A percentile compares a stretch with the other conserved stretches of the same genome.
These are phyloP conservation scores for Amyloporia xantha DNA, from an alignment of 768 basidiomycete genomes.

Conservation along the genomic window DNA sequence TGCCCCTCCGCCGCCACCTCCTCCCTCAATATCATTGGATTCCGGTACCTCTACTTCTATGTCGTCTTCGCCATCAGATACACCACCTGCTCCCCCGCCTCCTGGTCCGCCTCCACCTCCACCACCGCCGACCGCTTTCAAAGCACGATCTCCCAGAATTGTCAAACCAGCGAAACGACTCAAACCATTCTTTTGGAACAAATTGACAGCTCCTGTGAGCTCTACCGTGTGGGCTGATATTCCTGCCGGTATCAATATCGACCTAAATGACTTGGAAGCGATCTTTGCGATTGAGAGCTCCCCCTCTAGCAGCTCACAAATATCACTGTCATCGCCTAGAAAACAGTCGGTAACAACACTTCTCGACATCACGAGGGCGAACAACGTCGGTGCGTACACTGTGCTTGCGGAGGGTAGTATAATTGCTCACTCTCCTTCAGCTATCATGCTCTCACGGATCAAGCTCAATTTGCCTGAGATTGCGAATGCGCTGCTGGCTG, in stretches of 20 bases:
- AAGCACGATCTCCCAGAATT: conserved; percentile 14
- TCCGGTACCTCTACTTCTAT: conserved; percentile 18
- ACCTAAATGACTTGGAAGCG: conserved; percentile 65
- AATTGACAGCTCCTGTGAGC: conserved; percentile 41
- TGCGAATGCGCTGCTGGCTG: conserved; percentile 58
- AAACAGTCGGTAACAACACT: conserved; percentile 64
- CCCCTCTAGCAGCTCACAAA: conserved; percentile 36
- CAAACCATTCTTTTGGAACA: conserved; percentile 92
- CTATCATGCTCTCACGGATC: conserved; percentile 79
- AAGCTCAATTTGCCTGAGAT: conserved; percentile 61
- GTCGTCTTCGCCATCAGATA: conserved; percentile 20
- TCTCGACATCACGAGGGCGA: conserved; percentile 75
- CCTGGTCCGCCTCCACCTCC: conserved; percentile 32
- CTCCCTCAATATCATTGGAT: too few species aligned
- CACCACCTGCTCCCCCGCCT: conserved; percentile 29
- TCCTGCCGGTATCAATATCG: conserved; percentile 35
- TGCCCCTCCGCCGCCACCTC: conserved; percentile 12
- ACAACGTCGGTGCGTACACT: conserved; percentile 66
- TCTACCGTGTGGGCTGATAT: conserved; percentile 71
- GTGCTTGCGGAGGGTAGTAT: not conserved
- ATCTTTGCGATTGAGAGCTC: conserved; percentile 59
- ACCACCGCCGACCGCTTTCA: conserved; percentile 31
- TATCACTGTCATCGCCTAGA: conserved; percentile 33
- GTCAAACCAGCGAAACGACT: conserved; percentile 49
- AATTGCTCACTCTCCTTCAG: conserved; percentile 29